These are phyloP conservation scores for Boletus sensibilis DNA, from an alignment of 768 basidiomycete genomes.

Conservation along the genomic window DNA sequence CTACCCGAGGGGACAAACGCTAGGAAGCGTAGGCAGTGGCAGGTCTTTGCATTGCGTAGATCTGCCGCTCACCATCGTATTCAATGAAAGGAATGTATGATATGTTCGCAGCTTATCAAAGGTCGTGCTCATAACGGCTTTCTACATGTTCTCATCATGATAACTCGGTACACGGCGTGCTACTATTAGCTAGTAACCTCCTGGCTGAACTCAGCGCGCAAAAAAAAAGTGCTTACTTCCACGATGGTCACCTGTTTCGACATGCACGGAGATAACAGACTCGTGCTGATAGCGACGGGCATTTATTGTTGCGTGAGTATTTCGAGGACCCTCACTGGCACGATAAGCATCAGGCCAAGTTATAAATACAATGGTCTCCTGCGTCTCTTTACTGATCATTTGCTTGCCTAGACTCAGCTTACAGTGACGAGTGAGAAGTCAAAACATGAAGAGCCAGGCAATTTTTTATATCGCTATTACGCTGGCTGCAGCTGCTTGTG, in stretches of 20 bases:
- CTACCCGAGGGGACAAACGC: slow-evolving; percentile 34
- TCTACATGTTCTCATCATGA: not conserved
- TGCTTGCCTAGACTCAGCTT: not conserved
- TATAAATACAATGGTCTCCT: not conserved
- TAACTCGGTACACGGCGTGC: not conserved
- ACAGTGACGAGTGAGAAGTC: not conserved
- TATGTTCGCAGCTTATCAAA: not conserved
- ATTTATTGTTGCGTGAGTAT: not conserved
- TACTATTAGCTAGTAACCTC: not conserved
- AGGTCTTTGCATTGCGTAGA: slow-evolving; percentile 43
- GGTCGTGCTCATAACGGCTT: not conserved
- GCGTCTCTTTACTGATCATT: not conserved
- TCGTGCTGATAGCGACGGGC: not conserved
- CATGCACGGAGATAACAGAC: not conserved
- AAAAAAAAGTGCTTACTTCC: not conserved
- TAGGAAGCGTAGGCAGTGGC: slow-evolving; percentile 47
- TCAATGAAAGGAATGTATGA: slow-evolving; percentile 5
- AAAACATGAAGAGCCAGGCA: slow-evolving; percentile 13
- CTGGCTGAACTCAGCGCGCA: not conserved
- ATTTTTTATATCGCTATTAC: not conserved
- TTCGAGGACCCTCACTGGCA: not conserved
- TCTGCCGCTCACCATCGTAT: slow-evolving; percentile 26
- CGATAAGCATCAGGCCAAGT: not conserved
- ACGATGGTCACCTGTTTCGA: not conserved
- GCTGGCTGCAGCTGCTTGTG: slow-evolving; percentile 1